These are phyloP conservation scores for Phyllostachys edulis DNA, from an alignment of 176 grass and related monocot species.

Conservation along the genomic window DNA sequence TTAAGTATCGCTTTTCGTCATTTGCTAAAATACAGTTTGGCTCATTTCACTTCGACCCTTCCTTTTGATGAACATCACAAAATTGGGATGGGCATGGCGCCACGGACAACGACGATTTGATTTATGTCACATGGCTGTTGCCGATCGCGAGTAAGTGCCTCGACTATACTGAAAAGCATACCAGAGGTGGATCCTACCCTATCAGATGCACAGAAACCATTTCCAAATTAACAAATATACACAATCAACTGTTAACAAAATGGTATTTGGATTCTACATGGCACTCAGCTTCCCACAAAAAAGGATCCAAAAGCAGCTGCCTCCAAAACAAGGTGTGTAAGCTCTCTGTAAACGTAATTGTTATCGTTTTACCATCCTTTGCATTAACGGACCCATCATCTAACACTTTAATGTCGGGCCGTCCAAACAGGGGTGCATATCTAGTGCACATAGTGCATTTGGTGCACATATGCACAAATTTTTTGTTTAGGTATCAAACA, in stretches of 20 bases:
- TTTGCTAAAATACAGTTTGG: background rate
- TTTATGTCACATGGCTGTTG: background rate
- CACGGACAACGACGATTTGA: background rate
- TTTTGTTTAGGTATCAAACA: too few species aligned
- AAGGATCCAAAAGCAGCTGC: conserved; percentile 86
- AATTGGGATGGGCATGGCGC: background rate
- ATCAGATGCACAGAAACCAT: conserved; percentile 26
- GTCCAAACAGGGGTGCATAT: conserved; percentile 92
- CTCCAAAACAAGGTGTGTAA: conserved; percentile 80
- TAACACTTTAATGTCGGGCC: conserved; percentile 76
- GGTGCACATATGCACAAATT: too few species aligned
- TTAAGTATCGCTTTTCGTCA: background rate
- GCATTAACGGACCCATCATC: conserved; percentile 75
- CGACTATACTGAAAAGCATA: conserved; percentile 3
- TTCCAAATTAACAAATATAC: conserved; percentile 23
- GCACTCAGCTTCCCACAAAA: conserved; percentile 86
- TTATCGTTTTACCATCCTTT: conserved; percentile 69
- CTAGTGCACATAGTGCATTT: too few species aligned
- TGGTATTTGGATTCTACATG: conserved; percentile 94
- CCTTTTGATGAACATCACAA: background rate
- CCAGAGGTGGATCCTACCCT: conserved; percentile 28
- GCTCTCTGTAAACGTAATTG: conserved; percentile 70
- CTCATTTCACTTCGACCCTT: background rate
- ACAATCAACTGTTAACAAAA: conserved; percentile 72
- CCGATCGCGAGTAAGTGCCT: conserved; percentile 10